Conservation (phyloP, 345 rosid species). For the Capsella bursapastoris region DNA sequence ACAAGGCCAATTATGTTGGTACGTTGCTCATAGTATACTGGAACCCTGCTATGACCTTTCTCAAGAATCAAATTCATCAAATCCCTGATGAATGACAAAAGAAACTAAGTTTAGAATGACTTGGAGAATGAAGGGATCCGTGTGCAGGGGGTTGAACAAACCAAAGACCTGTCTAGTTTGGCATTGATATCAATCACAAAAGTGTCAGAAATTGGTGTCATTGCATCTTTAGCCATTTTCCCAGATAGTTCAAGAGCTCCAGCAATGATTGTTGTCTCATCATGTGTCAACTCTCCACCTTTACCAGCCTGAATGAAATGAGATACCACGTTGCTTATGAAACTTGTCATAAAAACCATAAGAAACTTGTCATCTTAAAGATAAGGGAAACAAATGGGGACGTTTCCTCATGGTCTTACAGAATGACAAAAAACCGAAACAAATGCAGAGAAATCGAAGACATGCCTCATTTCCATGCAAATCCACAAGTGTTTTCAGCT, state of each 20-base stretch:
- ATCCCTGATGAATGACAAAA: slow-evolving; percentile 50
- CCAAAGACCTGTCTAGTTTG: slow-evolving; percentile 67
- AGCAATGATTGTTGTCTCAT: slow-evolving; percentile 91
- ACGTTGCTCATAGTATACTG: slow-evolving; percentile 83
- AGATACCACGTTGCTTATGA: not conserved
- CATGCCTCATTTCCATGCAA: slow-evolving; percentile 93
- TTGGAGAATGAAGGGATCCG: not conserved
- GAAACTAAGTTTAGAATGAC: slow-evolving; percentile 26
- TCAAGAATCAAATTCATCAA: slow-evolving; percentile 75
- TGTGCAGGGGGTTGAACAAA: not conserved
- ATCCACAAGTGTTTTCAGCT: slow-evolving; percentile 88
- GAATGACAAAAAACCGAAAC: not conserved
- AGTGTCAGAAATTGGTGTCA: slow-evolving; percentile 76
- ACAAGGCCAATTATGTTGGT: slow-evolving; percentile 88
- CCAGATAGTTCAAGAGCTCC: slow-evolving; percentile 90
- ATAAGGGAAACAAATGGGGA: not conserved
- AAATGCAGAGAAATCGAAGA: slow-evolving; percentile 11
- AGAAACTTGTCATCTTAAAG: not conserved
- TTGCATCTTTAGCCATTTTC: slow-evolving; percentile 80
- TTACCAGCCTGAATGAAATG: slow-evolving; percentile 76
- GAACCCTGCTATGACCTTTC: slow-evolving; percentile 93
- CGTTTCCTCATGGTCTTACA: no score
- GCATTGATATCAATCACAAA: slow-evolving; percentile 81
- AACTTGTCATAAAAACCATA: not conserved
- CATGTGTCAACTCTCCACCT: slow-evolving; percentile 95